Evolutionary conservation across 192 early-diverging fungal genomes (phyloP), one percentile per base, ranked within the genome.

Genomic region (Coemansia sp.): DNA sequence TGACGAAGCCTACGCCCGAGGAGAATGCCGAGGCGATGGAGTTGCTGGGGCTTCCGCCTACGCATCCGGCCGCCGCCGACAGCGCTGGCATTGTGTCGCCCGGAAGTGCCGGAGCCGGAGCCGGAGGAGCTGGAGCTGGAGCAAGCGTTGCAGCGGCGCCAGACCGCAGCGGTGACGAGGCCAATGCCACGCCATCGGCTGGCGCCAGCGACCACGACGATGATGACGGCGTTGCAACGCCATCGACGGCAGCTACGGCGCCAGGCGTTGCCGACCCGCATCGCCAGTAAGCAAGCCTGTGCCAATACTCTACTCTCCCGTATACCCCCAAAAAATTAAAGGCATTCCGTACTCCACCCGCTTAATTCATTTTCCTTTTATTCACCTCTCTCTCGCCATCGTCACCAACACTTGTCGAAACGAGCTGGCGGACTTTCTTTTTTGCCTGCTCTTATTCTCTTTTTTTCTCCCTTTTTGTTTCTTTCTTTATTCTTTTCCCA

Each of bases 1-100:
- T 84, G 56, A 57, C 68, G 48, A 79, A 79, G 68, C 73, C 77
- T 8, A 78, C 78, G 26, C 72, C 80, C 42, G 76, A 78, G 59
- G 80, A 83, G 18, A 76, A 67, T 45, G 66, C 70, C 10, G 74
- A 76, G 41, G 74, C 74, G 19, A 82, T 76, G 41, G 65, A 18
- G n/a, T 42, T 76, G 12, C 63, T 73, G 46, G 68, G 52, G 7
- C 40, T 82, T 55, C 61, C 79, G 61, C 79, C 79, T 12, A 58
- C 65, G 1, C 71, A 73, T 37, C 71, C 79, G 13, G 74, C 68
- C 11, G 70, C 63, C 16, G 73, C 66, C 6, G 74, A 76, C 47
- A 70, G 70, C 52, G 46, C 49, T 6, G 67, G 65, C 6, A 36
- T 72, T 37, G 67, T 13, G 15, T 47, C 59, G 4, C 62, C 54